Evolutionary conservation across 352 stramenopile species (phyloP).

Genomic region (Bremia lactucae): DNA sequence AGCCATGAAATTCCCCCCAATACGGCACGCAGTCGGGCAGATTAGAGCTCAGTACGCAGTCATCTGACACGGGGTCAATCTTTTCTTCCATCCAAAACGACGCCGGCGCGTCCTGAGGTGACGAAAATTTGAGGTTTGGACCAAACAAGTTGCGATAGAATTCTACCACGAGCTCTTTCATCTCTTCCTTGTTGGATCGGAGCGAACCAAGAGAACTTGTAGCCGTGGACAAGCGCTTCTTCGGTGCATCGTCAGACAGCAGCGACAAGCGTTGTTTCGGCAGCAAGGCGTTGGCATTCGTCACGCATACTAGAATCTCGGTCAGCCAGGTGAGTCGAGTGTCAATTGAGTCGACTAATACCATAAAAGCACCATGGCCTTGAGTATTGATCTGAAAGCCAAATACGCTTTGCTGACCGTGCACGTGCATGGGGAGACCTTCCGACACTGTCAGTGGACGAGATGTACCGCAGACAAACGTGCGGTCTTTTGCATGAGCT

Average conservation of each 20-base stretch:
- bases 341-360: slow-evolving; percentile 78
- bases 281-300: slow-evolving; percentile 28
- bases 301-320: slow-evolving; percentile 64
- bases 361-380: slow-evolving; percentile 75
- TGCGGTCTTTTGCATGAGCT: slow-evolving; percentile 74
- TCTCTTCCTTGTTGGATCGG: slow-evolving; percentile 53
- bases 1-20: slow-evolving; percentile 83
- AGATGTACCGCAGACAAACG: slow-evolving; percentile 70
- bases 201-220: slow-evolving; percentile 23
- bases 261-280: slow-evolving; percentile 49
- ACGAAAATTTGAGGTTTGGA: slow-evolving; percentile 68
- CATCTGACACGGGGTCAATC: slow-evolving; percentile 60
- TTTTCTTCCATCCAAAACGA: slow-evolving; percentile 83
- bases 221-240: slow-evolving; percentile 24
- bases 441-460: slow-evolving; percentile 73
- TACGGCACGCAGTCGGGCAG: slow-evolving; percentile 77
- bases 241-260: slow-evolving; percentile 30
- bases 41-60: slow-evolving; percentile 77
- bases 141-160: slow-evolving; percentile 77
- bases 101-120: slow-evolving; percentile 57
- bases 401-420: slow-evolving; percentile 61
- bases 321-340: slow-evolving; percentile 73
- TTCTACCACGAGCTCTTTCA: slow-evolving; percentile 64
- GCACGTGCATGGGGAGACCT: slow-evolving; percentile 56
- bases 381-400: slow-evolving; percentile 84